A percentile compares a stretch with the other conserved stretches of the same genome.
These are phyloP conservation scores for Chlorella sp. DNA, from an alignment of 139 green algal species.

Conservation along the genomic window DNA sequence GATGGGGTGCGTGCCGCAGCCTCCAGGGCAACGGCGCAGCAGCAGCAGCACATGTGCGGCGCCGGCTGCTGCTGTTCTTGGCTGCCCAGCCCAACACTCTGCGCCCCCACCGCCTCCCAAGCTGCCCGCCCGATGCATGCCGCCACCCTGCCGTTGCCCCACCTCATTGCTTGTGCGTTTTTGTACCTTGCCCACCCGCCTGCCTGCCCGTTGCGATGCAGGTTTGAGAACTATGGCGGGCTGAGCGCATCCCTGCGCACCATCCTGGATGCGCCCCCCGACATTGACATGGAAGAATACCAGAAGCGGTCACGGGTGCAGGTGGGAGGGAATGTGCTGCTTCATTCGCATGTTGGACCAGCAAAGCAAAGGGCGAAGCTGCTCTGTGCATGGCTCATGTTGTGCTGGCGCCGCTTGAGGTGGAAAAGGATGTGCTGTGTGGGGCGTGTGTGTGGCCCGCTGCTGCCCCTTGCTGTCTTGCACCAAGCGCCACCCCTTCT, in stretches of 20 bases:
- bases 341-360: neutral
- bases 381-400: too few species aligned
- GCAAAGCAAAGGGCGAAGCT: too few species aligned
- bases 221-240: conserved; percentile 77
- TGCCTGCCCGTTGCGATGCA: neutral
- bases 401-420: too few species aligned
- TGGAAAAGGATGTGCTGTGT: neutral
- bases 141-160: neutral
- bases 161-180: neutral
- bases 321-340: neutral
- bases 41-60: too few species aligned
- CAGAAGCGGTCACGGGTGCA: conserved; percentile 39
- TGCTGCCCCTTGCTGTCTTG: neutral
- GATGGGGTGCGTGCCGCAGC: neutral
- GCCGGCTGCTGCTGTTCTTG: too few species aligned
- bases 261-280: conserved; percentile 51
- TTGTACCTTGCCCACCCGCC: neutral
- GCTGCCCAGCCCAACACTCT: too few species aligned
- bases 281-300: conserved; percentile 51
- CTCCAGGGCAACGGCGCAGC: too few species aligned
- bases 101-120: too few species aligned
- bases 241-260: conserved; percentile 59
- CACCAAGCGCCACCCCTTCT: neutral
- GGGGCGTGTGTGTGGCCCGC: neutral
- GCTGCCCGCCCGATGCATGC: too few species aligned